Evolutionary conservation across 2,329 filamentous ascomycete species (phyloP).

Genomic region (Didymella lethalis): DNA sequence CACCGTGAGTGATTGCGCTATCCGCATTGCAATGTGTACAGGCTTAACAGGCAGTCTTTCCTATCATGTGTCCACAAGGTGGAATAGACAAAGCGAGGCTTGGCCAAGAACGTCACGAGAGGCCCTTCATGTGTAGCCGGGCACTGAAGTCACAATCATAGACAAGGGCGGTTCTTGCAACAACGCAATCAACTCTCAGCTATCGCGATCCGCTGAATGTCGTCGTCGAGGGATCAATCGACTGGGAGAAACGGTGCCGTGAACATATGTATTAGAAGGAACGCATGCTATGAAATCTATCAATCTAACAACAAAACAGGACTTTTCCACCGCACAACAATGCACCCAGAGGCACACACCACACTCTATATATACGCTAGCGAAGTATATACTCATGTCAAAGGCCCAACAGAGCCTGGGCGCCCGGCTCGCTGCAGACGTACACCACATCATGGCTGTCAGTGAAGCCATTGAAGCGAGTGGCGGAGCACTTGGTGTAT

Average conservation of each 20-base stretch:
- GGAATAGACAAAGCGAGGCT: too few species aligned
- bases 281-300: slow-evolving; percentile 18
- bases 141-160: too few species aligned
- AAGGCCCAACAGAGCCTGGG: slow-evolving; percentile 70
- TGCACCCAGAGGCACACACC: not conserved
- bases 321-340: slow-evolving; percentile 12
- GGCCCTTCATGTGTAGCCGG: too few species aligned
- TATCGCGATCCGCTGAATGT: too few species aligned
- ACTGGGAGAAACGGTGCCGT: not conserved
- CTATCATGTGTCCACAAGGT: too few species aligned
- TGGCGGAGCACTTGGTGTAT: slow-evolving; percentile 98
- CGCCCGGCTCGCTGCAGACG: slow-evolving; percentile 91
- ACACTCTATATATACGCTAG: slow-evolving; percentile 1
- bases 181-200: too few species aligned
- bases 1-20: too few species aligned
- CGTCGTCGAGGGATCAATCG: too few species aligned
- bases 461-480: slow-evolving; percentile 95
- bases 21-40: too few species aligned
- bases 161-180: too few species aligned
- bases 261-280: slow-evolving; percentile 4
- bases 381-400: slow-evolving; percentile 20
- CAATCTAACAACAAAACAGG: not conserved
- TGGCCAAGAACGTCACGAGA: too few species aligned
- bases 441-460: slow-evolving; percentile 94
- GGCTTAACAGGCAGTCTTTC: too few species aligned